phyloP scores from a whole-genome alignment of 768 basidiomycete species.

The Amanita subjunquillea region DNA sequence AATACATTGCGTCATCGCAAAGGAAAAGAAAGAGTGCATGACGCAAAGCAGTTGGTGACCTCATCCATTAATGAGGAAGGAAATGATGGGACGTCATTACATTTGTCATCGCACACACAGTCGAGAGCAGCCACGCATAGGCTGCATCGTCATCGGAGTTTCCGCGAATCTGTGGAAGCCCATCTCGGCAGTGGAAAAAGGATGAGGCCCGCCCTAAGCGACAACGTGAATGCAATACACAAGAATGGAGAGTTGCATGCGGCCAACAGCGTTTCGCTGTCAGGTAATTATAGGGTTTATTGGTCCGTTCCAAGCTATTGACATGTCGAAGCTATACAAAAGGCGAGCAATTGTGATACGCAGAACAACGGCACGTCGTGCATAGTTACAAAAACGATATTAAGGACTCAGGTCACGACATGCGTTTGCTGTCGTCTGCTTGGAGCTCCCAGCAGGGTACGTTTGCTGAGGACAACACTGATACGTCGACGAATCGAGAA shows the following conservation, averaged over 20 bases:
- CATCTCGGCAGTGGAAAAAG: constrained; percentile 22
- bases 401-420: too few relatives aligned
- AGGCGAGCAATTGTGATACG: background rate
- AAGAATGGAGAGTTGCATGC: background rate
- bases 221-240: background rate
- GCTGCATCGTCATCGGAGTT: constrained; percentile 26
- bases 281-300: background rate
- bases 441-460: background rate
- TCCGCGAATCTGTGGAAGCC: constrained; percentile 38
- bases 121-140: constrained; percentile 8
- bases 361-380: background rate
- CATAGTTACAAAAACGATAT: background rate
- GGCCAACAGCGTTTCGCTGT: background rate
- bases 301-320: background rate
- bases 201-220: background rate
- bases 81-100: background rate
- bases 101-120: background rate
- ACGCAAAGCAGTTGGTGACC: background rate
- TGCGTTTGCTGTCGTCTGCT: background rate
- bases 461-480: background rate
- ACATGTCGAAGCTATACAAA: background rate
- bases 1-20: background rate
- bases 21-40: constrained; percentile 1
- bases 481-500: background rate
- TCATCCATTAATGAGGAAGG: background rate